These are phyloP conservation scores for Xylaria sp. DNA, from an alignment of 2,329 filamentous ascomycete species.

Conservation along the genomic window DNA sequence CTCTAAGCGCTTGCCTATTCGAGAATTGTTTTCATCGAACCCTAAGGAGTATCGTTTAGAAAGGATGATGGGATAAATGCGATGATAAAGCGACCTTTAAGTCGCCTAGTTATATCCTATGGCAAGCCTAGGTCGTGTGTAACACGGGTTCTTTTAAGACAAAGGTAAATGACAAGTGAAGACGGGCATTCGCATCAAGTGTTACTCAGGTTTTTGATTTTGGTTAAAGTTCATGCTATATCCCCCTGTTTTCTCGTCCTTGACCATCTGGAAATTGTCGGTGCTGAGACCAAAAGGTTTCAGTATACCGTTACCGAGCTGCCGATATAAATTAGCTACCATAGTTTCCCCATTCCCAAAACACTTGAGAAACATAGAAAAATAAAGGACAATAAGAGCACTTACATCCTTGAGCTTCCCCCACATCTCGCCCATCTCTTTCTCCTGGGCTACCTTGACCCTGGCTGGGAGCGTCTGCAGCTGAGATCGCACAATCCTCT, in stretches of 20 bases:
- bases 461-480: constrained; percentile 68
- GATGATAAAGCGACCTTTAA: too few relatives aligned
- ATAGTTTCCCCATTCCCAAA: neutral
- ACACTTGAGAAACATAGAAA: neutral
- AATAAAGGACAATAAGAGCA: constrained; percentile 32
- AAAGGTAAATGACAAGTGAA: neutral
- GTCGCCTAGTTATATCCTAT: neutral
- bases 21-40: too few relatives aligned
- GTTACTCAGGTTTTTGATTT: constrained; percentile 28
- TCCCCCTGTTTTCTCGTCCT: constrained; percentile 86
- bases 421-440: constrained; percentile 97
- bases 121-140: neutral
- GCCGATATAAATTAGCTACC: constrained; percentile 7
- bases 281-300: constrained; percentile 94
- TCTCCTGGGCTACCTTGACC: constrained; percentile 79
- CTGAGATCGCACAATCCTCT: constrained; percentile 69
- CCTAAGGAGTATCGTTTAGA: too few relatives aligned
- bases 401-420: constrained; percentile 83
- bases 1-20: neutral
- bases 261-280: constrained; percentile 91
- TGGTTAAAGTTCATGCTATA: constrained; percentile 91
- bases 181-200: neutral
- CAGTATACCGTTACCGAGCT: constrained; percentile 87
- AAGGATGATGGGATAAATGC: too few relatives aligned
- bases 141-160: neutral